Evolutionary conservation across 2,329 filamentous ascomycete genomes (phyloP), one percentile per base, ranked within the genome.

Genomic region (Botrytis fabae): DNA sequence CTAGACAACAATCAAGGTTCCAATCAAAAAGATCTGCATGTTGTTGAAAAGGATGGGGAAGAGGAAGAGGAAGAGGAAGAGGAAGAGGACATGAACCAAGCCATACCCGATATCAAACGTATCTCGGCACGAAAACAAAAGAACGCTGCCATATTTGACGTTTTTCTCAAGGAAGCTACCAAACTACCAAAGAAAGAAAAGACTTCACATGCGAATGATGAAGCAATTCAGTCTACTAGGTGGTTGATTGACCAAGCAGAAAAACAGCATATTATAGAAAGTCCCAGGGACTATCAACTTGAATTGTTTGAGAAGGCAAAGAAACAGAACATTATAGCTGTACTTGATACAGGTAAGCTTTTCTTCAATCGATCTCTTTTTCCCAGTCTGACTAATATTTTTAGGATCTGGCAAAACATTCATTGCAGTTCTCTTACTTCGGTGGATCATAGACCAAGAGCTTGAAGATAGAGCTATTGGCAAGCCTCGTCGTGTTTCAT

Each of bases 271-370:
- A 93, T 94, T 70, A 94, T 96, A 74, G 87, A 90, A 18, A 92
- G 90, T 70, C 93, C 95, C 0, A 88, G 95, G 66, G 94, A 97
- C 78, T 99, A 98, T 79, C 96, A 99, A 81, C 84, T 93, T 20
- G 95, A 98, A 80, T 86, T 99, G 0, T 98, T 96, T 79, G 93
- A 98, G 81, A 89, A 89, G 75, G 95, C 96, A 6, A 97, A 96
- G 80, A 80, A 87, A 69, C 88, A 91, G 77, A 99, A 99, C 80
- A 92, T 91, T 12, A 97, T 99, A 77, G 95, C 96, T 0, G 96
- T 99, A 1, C 86, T 98, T 1, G 94, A 97, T 79, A 98, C 95
- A n/a, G 94, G 70, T 60, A 60, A 38, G 51, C 12, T 46, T n/a
- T 61, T 9, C 5, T 25, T 44, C 90, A 90, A 80, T 69, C 78